A percentile compares a stretch with the other conserved stretches of the same genome.
phyloP scores from a whole-genome alignment of 306 rosid genomes.

The Cicer arietinum region DNA sequence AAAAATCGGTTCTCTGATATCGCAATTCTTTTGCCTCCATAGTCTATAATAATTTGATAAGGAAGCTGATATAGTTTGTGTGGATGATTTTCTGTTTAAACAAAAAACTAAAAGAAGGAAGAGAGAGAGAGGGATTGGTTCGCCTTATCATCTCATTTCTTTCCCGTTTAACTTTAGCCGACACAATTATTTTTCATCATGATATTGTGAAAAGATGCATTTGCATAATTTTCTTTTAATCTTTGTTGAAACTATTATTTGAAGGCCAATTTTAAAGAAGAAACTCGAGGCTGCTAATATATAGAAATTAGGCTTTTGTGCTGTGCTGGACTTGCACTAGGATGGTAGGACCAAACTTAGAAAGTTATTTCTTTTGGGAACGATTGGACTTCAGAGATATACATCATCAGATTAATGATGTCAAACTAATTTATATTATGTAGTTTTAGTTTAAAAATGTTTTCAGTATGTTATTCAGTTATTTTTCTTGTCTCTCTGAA shows the following conservation, averaged over 20 bases:
- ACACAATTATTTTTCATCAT: slow-evolving; percentile 28
- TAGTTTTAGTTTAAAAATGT: slow-evolving; percentile 27
- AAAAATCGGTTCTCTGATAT: slow-evolving; percentile 18
- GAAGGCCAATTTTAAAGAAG: slow-evolving; percentile 26
- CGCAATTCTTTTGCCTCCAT: slow-evolving; percentile 18
- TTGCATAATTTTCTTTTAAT: slow-evolving; percentile 20
- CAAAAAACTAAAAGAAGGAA: slow-evolving; percentile 2
- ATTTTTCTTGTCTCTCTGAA: slow-evolving; percentile 30
- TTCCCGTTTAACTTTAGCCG: slow-evolving; percentile 3
- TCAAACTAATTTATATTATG: slow-evolving; percentile 10
- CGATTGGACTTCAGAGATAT: slow-evolving; percentile 2
- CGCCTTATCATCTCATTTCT: slow-evolving; percentile 20
- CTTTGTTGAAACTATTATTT: slow-evolving; percentile 27
- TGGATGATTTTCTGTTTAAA: neutral
- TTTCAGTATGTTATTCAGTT: slow-evolving; percentile 20
- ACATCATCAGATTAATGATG: slow-evolving; percentile 13
- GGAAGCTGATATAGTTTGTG: slow-evolving; percentile 12
- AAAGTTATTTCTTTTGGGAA: slow-evolving; percentile 16
- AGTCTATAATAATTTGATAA: slow-evolving; percentile 17
- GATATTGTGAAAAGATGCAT: slow-evolving; percentile 15
- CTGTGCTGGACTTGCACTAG: slow-evolving; percentile 25
- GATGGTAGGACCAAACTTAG: slow-evolving; percentile 6
- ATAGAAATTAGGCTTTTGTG: slow-evolving; percentile 21
- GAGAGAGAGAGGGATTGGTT: slow-evolving; percentile 22
- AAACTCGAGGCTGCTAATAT: neutral